These are phyloP conservation scores for Lepiota venenata DNA, from an alignment of 768 basidiomycete genomes.

Conservation along the genomic window DNA sequence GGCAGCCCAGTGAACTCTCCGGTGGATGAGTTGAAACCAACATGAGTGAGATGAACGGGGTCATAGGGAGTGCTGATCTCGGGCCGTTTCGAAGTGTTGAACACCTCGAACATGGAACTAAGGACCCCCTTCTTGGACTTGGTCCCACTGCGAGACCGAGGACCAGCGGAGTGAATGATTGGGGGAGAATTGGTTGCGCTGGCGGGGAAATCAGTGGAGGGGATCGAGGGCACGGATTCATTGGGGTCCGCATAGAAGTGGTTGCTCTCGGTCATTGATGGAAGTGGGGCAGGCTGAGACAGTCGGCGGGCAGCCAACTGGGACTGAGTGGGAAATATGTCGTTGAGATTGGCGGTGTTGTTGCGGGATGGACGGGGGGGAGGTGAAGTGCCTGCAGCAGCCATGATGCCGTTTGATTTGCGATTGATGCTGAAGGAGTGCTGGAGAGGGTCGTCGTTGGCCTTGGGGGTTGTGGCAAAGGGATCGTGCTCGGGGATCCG, in stretches of 20 bases:
- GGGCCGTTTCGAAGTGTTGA: slow-evolving; percentile 70
- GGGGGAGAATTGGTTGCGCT: slow-evolving; percentile 16
- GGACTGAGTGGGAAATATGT: slow-evolving; percentile 54
- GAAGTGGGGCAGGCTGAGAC: slow-evolving; percentile 40
- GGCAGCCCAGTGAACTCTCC: slow-evolving; percentile 98
- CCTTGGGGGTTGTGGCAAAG: slow-evolving; percentile 43
- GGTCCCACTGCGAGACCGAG: slow-evolving; percentile 44
- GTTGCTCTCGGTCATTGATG: slow-evolving; percentile 28
- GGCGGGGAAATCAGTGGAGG: slow-evolving; percentile 26
- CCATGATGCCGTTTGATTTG: slow-evolving; percentile 29
- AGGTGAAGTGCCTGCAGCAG: slow-evolving; percentile 42
- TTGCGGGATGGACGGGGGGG: slow-evolving; percentile 81
- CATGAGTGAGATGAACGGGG: slow-evolving; percentile 98
- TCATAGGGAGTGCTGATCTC: slow-evolving; percentile 99
- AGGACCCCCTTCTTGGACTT: slow-evolving; percentile 69
- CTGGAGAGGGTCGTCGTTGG: slow-evolving; percentile 19
- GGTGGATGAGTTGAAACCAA: slow-evolving; percentile 98
- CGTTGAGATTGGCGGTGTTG: slow-evolving; percentile 79
- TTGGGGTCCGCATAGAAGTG: slow-evolving; percentile 44
- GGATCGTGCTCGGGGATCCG: slow-evolving; percentile 52
- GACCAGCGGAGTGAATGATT: slow-evolving; percentile 19
- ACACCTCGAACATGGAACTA: slow-evolving; percentile 66
- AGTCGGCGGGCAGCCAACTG: slow-evolving; percentile 45
- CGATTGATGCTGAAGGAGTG: slow-evolving; percentile 25
- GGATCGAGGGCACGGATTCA: slow-evolving; percentile 35